A percentile compares a stretch with the other conserved stretches of the same genome.
Conservation (phyloP, 2,329 filamentous ascomycete species). For the Trichoderma asperellum region DNA sequence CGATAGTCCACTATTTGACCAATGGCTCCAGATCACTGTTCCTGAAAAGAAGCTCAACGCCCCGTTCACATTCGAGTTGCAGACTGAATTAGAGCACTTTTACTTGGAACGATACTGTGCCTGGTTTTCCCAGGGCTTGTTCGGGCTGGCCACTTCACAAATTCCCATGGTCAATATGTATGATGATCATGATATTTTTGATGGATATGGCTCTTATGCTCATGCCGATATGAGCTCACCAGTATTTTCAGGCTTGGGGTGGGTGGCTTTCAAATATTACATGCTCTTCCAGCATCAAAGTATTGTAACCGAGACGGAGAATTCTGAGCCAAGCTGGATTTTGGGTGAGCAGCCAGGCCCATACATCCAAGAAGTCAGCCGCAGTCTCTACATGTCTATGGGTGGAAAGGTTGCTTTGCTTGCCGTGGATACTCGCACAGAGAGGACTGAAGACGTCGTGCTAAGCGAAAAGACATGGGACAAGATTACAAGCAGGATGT, state of each 20-base stretch:
- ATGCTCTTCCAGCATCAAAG: constrained; percentile 98
- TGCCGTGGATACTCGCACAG: constrained; percentile 88
- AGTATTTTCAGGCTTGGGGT: constrained; percentile 87
- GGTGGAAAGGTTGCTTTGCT: constrained; percentile 80
- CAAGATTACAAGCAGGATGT: constrained; percentile 81
- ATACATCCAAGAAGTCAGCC: constrained; percentile 85
- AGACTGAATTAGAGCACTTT: constrained; percentile 84
- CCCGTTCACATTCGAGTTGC: constrained; percentile 79
- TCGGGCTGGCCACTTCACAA: constrained; percentile 88
- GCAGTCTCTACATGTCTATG: constrained; percentile 82
- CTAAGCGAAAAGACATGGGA: constrained; percentile 81
- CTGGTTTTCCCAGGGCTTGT: constrained; percentile 97
- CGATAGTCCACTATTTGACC: constrained; percentile 74
- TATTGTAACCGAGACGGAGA: constrained; percentile 76
- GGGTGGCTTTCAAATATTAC: constrained; percentile 97
- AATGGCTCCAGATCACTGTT: constrained; percentile 84
- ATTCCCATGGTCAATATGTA: constrained; percentile 99
- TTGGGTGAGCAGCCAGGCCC: constrained; percentile 79
- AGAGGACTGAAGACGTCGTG: constrained; percentile 82
- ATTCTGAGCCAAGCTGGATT: constrained; percentile 88
- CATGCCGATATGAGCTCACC: constrained; percentile 89
- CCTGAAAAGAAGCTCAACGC: constrained; percentile 77
- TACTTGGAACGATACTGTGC: constrained; percentile 86
- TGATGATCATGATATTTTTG: constrained; percentile 91
- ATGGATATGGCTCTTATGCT: constrained; percentile 91